Evolutionary conservation across 139 green algal genomes (phyloP).

Genomic region (Eudorina sp.): DNA sequence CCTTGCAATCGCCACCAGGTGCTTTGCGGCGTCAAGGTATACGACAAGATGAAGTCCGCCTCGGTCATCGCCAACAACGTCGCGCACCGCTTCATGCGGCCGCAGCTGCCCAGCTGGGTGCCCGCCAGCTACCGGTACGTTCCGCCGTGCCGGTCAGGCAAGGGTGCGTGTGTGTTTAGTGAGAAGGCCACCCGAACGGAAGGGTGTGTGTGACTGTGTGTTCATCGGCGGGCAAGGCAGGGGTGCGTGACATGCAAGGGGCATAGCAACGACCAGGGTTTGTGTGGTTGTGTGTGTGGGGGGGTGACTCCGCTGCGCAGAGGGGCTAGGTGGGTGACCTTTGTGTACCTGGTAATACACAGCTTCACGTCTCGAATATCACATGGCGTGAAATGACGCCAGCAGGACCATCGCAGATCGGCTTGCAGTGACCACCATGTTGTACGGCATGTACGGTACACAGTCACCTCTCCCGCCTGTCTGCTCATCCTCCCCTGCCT

Average conservation of each 20-base stretch:
- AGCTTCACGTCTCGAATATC: background rate
- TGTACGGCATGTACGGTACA: no score
- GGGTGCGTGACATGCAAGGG: no score
- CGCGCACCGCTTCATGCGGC: conserved; percentile 29
- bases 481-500: background rate
- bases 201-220: background rate
- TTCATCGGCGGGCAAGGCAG: background rate
- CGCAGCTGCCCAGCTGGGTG: conserved; percentile 12
- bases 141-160: background rate
- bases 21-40: conserved; percentile 43
- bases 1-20: conserved; percentile 5
- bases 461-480: background rate
- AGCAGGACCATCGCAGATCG: no score
- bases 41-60: conserved; percentile 13
- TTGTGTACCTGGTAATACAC: background rate
- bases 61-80: background rate
- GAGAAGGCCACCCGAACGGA: background rate
- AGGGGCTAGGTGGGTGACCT: background rate
- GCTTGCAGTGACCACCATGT: no score
- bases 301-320: background rate
- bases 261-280: no score
- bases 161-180: background rate
- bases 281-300: background rate
- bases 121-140: conserved; percentile 22
- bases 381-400: background rate